Conservation (phyloP, 2,329 filamentous ascomycete species). For the Cordyceps farinosa region DNA sequence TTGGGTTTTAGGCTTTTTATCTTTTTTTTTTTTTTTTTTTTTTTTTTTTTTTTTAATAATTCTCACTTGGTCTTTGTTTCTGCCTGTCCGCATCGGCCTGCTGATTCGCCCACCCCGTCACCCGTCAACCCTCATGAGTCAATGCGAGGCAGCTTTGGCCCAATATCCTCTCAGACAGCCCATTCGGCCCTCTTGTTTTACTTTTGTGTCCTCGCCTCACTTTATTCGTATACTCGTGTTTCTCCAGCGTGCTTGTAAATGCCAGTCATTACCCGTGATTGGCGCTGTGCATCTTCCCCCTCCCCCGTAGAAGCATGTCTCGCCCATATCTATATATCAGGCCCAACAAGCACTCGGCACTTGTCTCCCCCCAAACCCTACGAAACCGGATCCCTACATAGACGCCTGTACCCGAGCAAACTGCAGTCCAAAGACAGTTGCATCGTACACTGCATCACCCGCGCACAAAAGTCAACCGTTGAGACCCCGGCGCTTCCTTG, state of each 20-base stretch:
- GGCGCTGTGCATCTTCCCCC: neutral
- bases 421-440: neutral
- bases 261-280: neutral
- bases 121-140: neutral
- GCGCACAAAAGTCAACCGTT: neutral
- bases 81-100: neutral
- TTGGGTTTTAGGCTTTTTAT: neutral
- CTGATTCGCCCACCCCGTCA: slow-evolving; percentile 3
- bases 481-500: neutral
- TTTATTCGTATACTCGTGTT: neutral
- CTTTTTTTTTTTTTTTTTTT: neutral
- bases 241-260: neutral
- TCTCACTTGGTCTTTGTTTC: neutral
- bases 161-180: slow-evolving; percentile 5
- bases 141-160: neutral
- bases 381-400: slow-evolving; percentile 1
- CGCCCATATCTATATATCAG: neutral
- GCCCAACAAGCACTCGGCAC: neutral
- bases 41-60: neutral
- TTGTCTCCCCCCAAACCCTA: neutral
- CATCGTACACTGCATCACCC: neutral
- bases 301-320: neutral
- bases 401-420: neutral
- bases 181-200: neutral
- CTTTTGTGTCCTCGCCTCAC: neutral